Evolutionary conservation across 1,284 basidiomycete species (phyloP).

Genomic region (Pascua sp.): DNA sequence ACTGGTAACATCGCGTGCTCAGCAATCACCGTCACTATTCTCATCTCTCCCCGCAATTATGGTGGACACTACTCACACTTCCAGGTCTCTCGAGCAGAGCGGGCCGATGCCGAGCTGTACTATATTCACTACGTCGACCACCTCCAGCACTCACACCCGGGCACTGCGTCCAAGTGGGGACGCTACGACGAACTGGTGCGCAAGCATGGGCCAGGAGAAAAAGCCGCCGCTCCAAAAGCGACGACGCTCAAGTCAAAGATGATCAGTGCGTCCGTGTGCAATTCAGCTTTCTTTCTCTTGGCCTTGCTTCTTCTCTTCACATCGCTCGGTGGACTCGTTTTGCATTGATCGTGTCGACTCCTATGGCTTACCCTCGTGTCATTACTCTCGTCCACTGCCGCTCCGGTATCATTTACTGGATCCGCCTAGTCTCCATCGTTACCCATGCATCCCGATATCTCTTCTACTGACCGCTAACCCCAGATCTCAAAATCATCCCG

Average conservation of each 20-base stretch:
- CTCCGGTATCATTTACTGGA: background rate
- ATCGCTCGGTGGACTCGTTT: no score
- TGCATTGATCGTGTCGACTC: no score
- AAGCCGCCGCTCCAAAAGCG: background rate
- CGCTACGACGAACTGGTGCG: conserved; percentile 27
- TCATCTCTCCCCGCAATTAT: no score
- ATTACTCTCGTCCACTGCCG: no score
- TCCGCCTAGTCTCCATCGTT: background rate
- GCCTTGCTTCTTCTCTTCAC: no score
- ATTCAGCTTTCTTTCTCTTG: no score
- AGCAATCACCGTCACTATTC: no score
- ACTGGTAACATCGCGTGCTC: no score
- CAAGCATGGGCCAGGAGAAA: conserved; percentile 14
- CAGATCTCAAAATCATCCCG: conserved; percentile 14
- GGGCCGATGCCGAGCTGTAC: conserved; percentile 80
- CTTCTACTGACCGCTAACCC: background rate
- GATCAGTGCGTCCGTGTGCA: conserved; percentile 33
- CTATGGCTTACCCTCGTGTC: no score
- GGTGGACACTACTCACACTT: no score
- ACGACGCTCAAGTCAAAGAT: conserved; percentile 28
- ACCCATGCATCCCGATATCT: no score
- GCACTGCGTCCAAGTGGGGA: conserved; percentile 18
- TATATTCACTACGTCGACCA: conserved; percentile 65
- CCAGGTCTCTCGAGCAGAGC: conserved; percentile 55
- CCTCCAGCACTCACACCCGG: conserved; percentile 1